Conservation (phyloP, 2,329 filamentous ascomycete genomes). For the Akanthomyces lecanii region DNA sequence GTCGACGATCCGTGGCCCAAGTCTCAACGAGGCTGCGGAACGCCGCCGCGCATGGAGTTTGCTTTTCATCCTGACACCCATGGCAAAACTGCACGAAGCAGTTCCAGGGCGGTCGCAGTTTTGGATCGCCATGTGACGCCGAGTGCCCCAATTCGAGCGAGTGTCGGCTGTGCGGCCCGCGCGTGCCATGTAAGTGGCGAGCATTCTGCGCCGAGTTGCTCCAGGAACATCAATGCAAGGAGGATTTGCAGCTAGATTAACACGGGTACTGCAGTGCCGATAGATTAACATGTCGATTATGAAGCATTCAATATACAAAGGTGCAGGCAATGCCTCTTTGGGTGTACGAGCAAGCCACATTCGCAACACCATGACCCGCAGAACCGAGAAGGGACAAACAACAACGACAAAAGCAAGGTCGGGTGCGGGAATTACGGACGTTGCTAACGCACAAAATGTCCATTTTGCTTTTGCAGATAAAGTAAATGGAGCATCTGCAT, state of each 20-base stretch:
- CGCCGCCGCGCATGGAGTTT: neutral
- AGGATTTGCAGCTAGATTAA: neutral
- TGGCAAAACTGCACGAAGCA: neutral
- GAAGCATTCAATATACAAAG: neutral
- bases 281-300: neutral
- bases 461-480: neutral
- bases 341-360: no score
- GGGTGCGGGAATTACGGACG: neutral
- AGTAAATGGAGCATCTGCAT: constrained; percentile 1
- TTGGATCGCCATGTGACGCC: neutral
- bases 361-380: no score
- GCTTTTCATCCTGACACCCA: neutral
- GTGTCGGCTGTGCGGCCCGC: neutral
- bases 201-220: neutral
- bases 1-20: neutral
- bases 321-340: no score
- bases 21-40: neutral
- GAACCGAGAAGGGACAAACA: no score
- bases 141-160: neutral
- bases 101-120: neutral
- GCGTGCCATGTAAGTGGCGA: neutral
- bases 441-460: neutral
- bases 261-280: neutral
- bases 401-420: neutral
- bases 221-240: neutral